These are phyloP conservation scores for Lenzites betulinus DNA, from an alignment of 768 basidiomycete genomes.

Conservation along the genomic window DNA sequence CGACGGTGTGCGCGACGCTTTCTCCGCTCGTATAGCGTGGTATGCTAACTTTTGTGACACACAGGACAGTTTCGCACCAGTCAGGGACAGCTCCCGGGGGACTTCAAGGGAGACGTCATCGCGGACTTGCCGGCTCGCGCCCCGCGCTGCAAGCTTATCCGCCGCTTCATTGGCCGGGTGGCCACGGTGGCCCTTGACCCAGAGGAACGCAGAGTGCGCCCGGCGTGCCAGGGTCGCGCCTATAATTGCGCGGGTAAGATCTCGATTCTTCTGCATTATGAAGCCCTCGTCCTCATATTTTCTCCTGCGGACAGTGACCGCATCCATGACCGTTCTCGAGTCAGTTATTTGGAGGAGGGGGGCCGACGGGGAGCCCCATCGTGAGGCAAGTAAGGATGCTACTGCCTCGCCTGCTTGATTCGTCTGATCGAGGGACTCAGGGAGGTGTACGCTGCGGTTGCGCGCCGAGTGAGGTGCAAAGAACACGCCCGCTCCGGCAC, in stretches of 20 bases:
- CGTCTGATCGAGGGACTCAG: background rate
- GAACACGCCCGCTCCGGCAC: background rate
- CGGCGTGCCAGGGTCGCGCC: background rate
- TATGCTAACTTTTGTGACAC: background rate
- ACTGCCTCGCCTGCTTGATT: conserved; percentile 2
- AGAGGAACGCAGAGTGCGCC: background rate
- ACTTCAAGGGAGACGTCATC: no score
- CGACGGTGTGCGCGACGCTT: background rate
- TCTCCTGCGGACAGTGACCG: background rate
- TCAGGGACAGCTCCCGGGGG: background rate
- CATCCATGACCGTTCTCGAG: background rate
- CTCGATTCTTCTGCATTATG: background rate
- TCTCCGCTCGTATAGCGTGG: background rate
- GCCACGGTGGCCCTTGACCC: background rate
- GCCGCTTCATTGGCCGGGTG: background rate
- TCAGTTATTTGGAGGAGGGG: background rate
- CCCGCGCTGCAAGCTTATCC: background rate
- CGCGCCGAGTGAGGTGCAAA: background rate
- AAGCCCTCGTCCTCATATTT: background rate
- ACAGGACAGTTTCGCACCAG: background rate
- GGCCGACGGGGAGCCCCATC: no score
- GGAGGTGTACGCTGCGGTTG: background rate
- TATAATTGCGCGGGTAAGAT: background rate
- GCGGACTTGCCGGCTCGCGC: background rate
- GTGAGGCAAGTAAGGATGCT: background rate